Base-by-base conservation (phyloP, 1,139 yeast species). In the Yamadazyma membranifaciens region DNA sequence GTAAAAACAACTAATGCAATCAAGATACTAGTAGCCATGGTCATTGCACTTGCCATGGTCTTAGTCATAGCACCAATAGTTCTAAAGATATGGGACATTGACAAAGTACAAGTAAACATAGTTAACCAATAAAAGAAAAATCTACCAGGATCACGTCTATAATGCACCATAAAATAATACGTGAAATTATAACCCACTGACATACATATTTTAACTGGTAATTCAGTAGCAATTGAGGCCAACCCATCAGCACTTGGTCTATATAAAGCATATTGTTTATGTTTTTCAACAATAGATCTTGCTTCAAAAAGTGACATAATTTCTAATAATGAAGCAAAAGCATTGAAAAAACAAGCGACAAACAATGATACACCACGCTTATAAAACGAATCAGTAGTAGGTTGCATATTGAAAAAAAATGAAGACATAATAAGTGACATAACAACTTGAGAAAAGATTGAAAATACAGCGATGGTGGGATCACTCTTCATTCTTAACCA, bases 271-370 rank as follows among this genome's bases (percentile, higher is more conserved):
- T 80, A 85, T 31, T 78, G 73, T 55, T 81, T 81, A 51, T 87
- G 95, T 56, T 87, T 87, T 59, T 83, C 91, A 25, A 84, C 84
- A 48, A 87, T 78, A 2, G 86, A 81, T 54, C 94, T 78, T 12
- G 87, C 81, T 54, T 82, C 88, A 48, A 65, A 74, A 38, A 84
- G 62, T 6, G 85, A 64, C 63, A 83, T 74, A 49, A 86, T 80
- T 61, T 87, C 95, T 57, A 85, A 69, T 51, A 84, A 65, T 14
- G 88, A 83, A 12, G 85, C 69, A 60, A 86, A 81, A n/a, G 89
- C 87, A 57, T 85, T 85, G 63, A 84, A 84, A 54, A 87, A 68
- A 40, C 84, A 75, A 36, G 92, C 85, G 57, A 84, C 83, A 66
- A 86, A 87, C 67, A 87, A 62, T 16, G 85, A 73, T 13, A 89